Percentiles rank a stretch among this genome's conserved stretches.
Conservation (phyloP, 192 early-diverging fungal species). For the Geosiphon pyriformis region DNA sequence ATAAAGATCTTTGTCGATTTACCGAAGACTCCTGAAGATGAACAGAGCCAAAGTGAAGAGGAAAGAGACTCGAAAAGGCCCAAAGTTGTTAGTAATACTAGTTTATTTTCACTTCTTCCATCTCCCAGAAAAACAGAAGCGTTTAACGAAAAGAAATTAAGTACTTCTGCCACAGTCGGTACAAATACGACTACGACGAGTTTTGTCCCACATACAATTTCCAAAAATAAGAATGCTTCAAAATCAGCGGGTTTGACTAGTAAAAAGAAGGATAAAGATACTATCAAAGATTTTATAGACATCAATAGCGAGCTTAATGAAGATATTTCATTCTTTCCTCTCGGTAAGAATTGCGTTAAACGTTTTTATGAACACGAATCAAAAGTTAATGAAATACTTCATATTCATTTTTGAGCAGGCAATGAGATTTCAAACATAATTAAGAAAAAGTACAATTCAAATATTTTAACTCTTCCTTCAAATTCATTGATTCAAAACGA, state of each 20-base stretch:
- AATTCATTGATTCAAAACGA: not conserved
- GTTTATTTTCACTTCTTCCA: conserved; percentile 12
- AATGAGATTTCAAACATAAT: conserved; percentile 10
- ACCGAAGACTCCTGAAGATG: not conserved
- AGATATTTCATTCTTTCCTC: conserved; percentile 9
- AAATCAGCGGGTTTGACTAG: not conserved
- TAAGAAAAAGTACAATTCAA: not conserved
- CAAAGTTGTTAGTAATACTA: not conserved
- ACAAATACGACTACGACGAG: not conserved
- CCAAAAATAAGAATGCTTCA: too few species aligned
- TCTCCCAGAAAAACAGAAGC: conserved; percentile 1
- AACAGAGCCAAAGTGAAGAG: not conserved
- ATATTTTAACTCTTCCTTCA: not conserved
- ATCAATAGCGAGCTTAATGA: not conserved
- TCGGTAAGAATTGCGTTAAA: not conserved
- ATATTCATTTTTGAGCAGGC: not conserved
- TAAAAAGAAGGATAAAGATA: not conserved
- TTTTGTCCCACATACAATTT: conserved; percentile 13
- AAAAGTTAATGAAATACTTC: not conserved
- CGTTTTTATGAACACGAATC: not conserved
- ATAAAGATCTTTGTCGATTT: conserved; percentile 22
- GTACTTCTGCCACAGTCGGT: not conserved
- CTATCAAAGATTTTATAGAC: not conserved
- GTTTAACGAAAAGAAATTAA: not conserved
- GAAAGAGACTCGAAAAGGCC: not conserved